Evolutionary conservation across 768 basidiomycete species (phyloP), one percentile per base, ranked within the genome.

Genomic region (Podaxis pistillaris): DNA sequence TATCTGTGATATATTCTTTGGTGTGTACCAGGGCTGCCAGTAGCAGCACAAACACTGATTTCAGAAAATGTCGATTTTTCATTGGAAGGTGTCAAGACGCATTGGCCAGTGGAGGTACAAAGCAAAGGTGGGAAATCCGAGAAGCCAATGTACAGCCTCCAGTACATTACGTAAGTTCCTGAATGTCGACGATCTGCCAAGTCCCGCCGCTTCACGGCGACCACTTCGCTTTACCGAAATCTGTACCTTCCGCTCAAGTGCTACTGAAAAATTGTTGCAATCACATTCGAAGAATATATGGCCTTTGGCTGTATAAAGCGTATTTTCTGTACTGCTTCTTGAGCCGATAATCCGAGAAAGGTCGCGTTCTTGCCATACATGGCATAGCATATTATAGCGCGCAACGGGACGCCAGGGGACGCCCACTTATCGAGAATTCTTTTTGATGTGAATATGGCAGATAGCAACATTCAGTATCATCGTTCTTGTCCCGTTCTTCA

Each of bases 331-430:
- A 15, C 30, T 37, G 17, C 17, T 33, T 26, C 24, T 15, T 54
- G 52, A 37, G 37, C n/a, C n/a, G 37, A 40, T 40, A 40, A 37
- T 56, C 54, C 37, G 22, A 37, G 54, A 56, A 56, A 56, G 54
- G 54, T 12, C 37, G 54, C 12, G 54, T 40, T 19, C 54, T 56
- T 56, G 26, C 54, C 22, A 56, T 56, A 41, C 33, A 56, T 38
- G 54, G 54, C 24, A 56, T 56, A 56, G 54, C 22, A 19, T 22
- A 37, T 50, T n/a, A 13, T 26, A 17, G 19, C 11, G 19, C 33
- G 33, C 11, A 30, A 15, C 33, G 33, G 8, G 33, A 33, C 8
- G 33, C 33, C 33, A 33, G 33, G 6, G 17, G 26, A 53, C 30
- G 9, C 53, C 33, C 36, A 8, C 24, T 8, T 50, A 11, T 17